These are phyloP conservation scores for Phytophthora palmivora DNA, from an alignment of 352 stramenopile genomes.

Conservation along the genomic window DNA sequence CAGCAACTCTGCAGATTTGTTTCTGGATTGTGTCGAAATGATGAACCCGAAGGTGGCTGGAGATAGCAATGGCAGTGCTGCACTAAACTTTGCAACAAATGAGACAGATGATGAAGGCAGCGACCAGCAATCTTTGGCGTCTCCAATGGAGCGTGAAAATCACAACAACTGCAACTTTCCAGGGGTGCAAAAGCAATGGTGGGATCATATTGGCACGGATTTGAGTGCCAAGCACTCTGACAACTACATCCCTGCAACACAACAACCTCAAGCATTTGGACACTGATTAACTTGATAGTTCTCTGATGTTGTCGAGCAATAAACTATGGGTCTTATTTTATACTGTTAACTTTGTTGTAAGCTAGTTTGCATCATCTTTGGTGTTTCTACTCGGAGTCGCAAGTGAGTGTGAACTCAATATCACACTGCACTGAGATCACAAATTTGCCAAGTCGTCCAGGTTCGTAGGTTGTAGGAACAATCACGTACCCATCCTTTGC, in stretches of 20 bases:
- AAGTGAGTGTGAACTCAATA: conserved; percentile 76
- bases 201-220: conserved; percentile 27
- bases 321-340: conserved; percentile 18
- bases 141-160: conserved; percentile 28
- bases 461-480: conserved; percentile 91
- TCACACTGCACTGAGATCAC: conserved; percentile 87
- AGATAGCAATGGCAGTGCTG: conserved; percentile 1
- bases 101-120: conserved; percentile 41
- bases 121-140: conserved; percentile 24
- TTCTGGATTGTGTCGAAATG: conserved; percentile 81
- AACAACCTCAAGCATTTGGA: conserved; percentile 10
- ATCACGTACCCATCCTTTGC: conserved; percentile 90
- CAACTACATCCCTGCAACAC: conserved; percentile 5
- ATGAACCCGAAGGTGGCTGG: conserved; percentile 53
- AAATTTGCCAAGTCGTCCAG: conserved; percentile 78
- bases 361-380: not conserved
- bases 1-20: conserved; percentile 85
- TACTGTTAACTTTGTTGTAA: conserved; percentile 10
- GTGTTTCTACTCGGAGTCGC: conserved; percentile 37
- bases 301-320: conserved; percentile 1
- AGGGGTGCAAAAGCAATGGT: conserved; percentile 30
- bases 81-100: conserved; percentile 16
- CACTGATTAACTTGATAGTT: conserved; percentile 7
- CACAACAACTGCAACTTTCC: conserved; percentile 26
- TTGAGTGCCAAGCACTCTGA: conserved; percentile 6